A percentile compares a stretch with the other conserved stretches of the same genome.
These are phyloP conservation scores for Phaffia rhodozyma DNA, from an alignment of 1,284 basidiomycete genomes.

Conservation along the genomic window DNA sequence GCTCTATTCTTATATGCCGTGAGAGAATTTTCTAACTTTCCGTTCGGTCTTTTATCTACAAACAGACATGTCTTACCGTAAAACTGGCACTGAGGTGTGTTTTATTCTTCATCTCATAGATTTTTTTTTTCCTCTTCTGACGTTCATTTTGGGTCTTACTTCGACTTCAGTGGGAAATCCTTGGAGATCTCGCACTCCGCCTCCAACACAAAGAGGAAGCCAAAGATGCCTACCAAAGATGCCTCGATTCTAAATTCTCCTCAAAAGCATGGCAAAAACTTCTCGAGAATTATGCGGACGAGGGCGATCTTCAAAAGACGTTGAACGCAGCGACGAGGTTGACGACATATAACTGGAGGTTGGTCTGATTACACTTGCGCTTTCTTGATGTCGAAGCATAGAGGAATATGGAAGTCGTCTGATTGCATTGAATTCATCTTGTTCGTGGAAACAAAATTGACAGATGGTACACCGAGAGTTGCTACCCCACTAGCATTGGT, in stretches of 20 bases:
- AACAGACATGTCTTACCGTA: conserved; percentile 74
- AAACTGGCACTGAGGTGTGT: conserved; percentile 68
- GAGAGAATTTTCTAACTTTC: neutral
- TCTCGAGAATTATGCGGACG: conserved; percentile 87
- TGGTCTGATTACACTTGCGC: conserved; percentile 18
- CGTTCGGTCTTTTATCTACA: neutral
- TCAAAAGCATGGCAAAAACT: conserved; percentile 85
- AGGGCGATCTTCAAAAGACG: conserved; percentile 78
- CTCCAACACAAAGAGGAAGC: conserved; percentile 95
- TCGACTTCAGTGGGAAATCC: conserved; percentile 67
- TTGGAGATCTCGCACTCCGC: conserved; percentile 83
- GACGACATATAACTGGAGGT: conserved; percentile 61
- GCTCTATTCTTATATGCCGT: no score
- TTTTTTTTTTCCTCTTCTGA: neutral
- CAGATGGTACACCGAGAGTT: conserved; percentile 17
- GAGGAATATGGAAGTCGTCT: neutral
- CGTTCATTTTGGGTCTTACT: neutral
- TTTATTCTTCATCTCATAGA: neutral
- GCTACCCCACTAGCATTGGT: conserved; percentile 12
- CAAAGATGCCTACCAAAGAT: conserved; percentile 91
- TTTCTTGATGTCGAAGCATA: no score
- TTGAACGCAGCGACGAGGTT: conserved; percentile 85
- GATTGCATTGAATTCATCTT: conserved; percentile 1
- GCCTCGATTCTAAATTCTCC: conserved; percentile 78
- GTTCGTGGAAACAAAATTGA: neutral